These are phyloP conservation scores for Letharia columbiana DNA, from an alignment of 495 filamentous ascomycete species.

Conservation along the genomic window DNA sequence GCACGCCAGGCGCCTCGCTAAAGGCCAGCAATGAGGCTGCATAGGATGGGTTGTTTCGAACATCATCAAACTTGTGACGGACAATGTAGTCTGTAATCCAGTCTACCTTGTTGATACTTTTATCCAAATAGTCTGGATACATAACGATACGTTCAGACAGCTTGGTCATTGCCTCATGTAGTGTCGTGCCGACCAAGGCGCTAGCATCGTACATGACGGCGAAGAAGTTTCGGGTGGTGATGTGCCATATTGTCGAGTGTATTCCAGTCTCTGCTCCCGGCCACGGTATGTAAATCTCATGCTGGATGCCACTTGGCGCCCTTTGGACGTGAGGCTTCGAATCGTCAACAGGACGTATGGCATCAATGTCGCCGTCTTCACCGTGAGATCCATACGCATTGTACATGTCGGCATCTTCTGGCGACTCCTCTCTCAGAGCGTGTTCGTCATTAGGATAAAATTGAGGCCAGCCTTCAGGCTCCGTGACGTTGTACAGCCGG, in stretches of 20 bases:
- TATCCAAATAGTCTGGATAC: slow-evolving; percentile 25
- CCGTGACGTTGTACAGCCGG: slow-evolving; percentile 22
- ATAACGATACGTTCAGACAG: slow-evolving; percentile 40
- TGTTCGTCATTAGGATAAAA: slow-evolving; percentile 20
- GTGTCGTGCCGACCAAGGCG: slow-evolving; percentile 49
- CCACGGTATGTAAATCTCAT: slow-evolving; percentile 29
- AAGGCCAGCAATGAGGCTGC: slow-evolving; percentile 57
- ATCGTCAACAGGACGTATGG: slow-evolving; percentile 21
- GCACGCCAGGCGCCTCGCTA: slow-evolving; percentile 51
- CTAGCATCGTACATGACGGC: slow-evolving; percentile 28
- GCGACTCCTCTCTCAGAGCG: slow-evolving; percentile 5
- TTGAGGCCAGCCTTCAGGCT: slow-evolving; percentile 27
- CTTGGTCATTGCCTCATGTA: slow-evolving; percentile 50
- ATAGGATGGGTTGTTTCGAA: slow-evolving; percentile 51
- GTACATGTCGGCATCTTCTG: slow-evolving; percentile 14
- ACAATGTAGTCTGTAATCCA: slow-evolving; percentile 51
- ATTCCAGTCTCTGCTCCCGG: slow-evolving; percentile 27
- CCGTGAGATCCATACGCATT: slow-evolving; percentile 17
- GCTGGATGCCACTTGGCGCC: slow-evolving; percentile 23
- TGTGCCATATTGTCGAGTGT: slow-evolving; percentile 29
- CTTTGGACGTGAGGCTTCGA: slow-evolving; percentile 8
- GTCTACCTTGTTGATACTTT: slow-evolving; percentile 26
- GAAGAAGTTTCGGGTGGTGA: slow-evolving; percentile 30
- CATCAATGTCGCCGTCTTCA: slow-evolving; percentile 19
- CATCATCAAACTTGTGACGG: slow-evolving; percentile 54